These are phyloP conservation scores for Salvia miltiorrhiza DNA, from an alignment of 257 asterid genomes.

Conservation along the genomic window DNA sequence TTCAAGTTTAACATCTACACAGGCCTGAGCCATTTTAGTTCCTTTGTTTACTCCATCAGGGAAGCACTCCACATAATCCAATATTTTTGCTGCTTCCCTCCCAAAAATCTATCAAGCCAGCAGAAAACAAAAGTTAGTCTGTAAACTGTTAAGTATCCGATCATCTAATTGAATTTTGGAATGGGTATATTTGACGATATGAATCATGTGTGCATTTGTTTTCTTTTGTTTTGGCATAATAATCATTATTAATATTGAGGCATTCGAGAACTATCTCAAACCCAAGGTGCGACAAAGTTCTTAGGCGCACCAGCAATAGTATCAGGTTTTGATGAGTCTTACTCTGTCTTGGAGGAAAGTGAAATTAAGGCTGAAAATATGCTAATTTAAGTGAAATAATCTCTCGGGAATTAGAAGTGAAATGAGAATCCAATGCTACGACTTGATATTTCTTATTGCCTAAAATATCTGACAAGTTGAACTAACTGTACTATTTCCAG, in stretches of 20 bases:
- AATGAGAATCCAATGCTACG: neutral
- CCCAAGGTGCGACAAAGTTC: neutral
- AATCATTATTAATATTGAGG: neutral
- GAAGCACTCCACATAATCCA: constrained; percentile 94
- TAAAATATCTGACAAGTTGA: neutral
- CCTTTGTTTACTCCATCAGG: constrained; percentile 79
- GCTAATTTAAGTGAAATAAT: neutral
- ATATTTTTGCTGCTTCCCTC: constrained; percentile 65
- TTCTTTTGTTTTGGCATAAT: neutral
- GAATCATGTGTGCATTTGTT: neutral
- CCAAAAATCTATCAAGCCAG: constrained; percentile 69
- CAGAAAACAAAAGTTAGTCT: constrained; percentile 12
- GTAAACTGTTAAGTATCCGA: neutral
- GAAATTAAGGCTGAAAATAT: neutral
- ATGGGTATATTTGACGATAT: neutral
- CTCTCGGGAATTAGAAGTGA: neutral
- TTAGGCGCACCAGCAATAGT: neutral
- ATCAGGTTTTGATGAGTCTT: neutral
- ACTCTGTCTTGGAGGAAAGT: neutral
- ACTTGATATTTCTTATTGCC: neutral
- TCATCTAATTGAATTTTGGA: neutral
- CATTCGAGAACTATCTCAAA: neutral
- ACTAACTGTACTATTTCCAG: neutral
- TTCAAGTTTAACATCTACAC: constrained; percentile 64
- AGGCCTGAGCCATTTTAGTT: constrained; percentile 66